Evolutionary conservation across 148 eudicot species (phyloP).

Genomic region (Amaranthus cruentus): DNA sequence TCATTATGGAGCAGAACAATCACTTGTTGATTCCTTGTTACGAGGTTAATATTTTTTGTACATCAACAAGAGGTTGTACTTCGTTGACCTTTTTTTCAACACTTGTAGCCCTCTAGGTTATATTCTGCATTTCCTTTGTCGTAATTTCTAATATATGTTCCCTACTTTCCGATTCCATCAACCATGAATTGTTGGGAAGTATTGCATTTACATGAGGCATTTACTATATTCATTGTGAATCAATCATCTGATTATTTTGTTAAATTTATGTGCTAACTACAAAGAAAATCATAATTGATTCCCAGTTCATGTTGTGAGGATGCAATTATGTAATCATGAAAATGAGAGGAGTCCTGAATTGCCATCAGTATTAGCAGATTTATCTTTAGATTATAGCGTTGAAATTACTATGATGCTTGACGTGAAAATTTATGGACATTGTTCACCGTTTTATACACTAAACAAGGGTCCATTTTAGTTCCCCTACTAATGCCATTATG

Average conservation of each 20-base stretch:
- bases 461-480: too few relatives aligned
- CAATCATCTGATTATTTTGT: background rate
- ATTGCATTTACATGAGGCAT: background rate
- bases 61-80: background rate
- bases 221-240: background rate
- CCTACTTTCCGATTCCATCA: too few relatives aligned
- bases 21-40: background rate
- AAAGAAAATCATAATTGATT: background rate
- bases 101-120: background rate
- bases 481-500: too few relatives aligned
- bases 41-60: too few relatives aligned
- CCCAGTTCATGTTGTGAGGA: background rate
- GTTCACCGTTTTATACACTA: too few relatives aligned
- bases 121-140: background rate
- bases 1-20: background rate
- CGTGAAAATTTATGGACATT: background rate
- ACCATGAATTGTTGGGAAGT: background rate
- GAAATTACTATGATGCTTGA: background rate
- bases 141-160: background rate
- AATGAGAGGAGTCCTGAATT: background rate
- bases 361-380: background rate
- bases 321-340: background rate
- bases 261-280: background rate
- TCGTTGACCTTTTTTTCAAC: background rate
- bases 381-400: background rate